A percentile compares a stretch with the other conserved stretches of the same genome.
These are phyloP conservation scores for Pythium chondricola DNA, from an alignment of 352 stramenopile genomes.

Conservation along the genomic window DNA sequence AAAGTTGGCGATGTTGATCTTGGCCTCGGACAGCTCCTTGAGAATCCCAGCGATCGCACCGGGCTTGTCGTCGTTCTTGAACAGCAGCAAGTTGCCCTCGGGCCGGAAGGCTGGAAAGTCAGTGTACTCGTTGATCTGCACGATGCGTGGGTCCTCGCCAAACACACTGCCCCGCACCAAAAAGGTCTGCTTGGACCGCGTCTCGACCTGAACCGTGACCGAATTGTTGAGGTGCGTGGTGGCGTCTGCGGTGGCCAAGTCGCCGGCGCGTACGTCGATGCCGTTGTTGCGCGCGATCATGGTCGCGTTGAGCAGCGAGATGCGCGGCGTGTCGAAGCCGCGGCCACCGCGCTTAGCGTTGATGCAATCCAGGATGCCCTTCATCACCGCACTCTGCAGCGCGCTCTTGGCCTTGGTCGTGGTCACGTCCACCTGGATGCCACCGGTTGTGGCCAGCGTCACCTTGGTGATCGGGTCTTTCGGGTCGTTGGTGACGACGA, in stretches of 20 bases:
- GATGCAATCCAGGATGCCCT: constrained; percentile 67
- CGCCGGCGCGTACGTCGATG: constrained; percentile 71
- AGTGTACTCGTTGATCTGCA: constrained; percentile 78
- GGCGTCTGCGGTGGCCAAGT: constrained; percentile 37
- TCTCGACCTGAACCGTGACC: constrained; percentile 66
- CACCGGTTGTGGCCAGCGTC: constrained; percentile 52
- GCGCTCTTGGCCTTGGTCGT: constrained; percentile 61
- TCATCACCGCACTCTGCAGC: constrained; percentile 67
- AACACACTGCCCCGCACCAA: constrained; percentile 79
- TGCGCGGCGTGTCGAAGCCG: constrained; percentile 15
- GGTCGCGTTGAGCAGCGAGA: constrained; percentile 62
- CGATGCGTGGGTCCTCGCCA: constrained; percentile 71
- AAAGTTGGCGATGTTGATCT: constrained; percentile 86
- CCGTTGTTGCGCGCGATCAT: constrained; percentile 67
- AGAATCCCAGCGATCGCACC: constrained; percentile 74
- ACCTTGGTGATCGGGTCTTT: constrained; percentile 66
- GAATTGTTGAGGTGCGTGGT: constrained; percentile 68
- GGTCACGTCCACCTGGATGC: constrained; percentile 71
- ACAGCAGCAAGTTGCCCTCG: constrained; percentile 70
- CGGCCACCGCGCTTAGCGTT: constrained; percentile 14
- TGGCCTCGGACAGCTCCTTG: constrained; percentile 48
- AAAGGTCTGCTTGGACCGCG: constrained; percentile 41
- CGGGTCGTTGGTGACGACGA: constrained; percentile 51
- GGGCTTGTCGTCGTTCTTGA: constrained; percentile 80
- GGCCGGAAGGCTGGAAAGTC: constrained; percentile 81